These are phyloP conservation scores for Chiua virens DNA, from an alignment of 768 basidiomycete genomes.

Conservation along the genomic window DNA sequence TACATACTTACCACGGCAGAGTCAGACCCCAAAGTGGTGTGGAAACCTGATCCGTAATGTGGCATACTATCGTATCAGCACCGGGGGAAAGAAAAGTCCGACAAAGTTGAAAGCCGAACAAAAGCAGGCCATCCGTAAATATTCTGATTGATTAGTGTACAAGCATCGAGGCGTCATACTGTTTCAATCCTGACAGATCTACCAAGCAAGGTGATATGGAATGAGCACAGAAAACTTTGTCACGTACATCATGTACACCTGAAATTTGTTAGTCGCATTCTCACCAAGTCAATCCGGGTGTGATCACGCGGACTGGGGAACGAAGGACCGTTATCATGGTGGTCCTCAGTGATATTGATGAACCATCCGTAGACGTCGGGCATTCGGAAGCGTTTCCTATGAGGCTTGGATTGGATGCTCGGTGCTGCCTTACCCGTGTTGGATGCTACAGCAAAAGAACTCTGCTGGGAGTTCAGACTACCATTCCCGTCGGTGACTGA, in stretches of 20 bases:
- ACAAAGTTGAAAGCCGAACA: background rate
- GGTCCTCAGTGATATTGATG: background rate
- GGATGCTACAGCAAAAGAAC: background rate
- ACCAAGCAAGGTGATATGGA: too few species aligned
- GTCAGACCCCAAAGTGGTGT: background rate
- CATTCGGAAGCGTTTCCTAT: background rate
- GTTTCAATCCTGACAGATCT: background rate
- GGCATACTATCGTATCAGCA: too few species aligned
- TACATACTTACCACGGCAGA: background rate
- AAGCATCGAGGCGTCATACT: background rate
- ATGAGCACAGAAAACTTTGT: too few species aligned
- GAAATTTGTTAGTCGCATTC: too few species aligned
- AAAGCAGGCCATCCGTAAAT: background rate
- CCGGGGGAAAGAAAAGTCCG: background rate
- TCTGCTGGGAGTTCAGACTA: background rate
- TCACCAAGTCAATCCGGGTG: too few species aligned
- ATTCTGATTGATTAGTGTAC: background rate
- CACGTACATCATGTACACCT: background rate
- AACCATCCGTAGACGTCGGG: conserved; percentile 1
- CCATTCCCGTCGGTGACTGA: conserved; percentile 11
- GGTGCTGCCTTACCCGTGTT: background rate
- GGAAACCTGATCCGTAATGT: background rate
- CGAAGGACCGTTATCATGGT: too few species aligned
- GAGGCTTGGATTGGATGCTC: background rate
- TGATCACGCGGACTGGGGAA: background rate